Percentiles rank a stretch among this genome's conserved stretches.
Evolutionary conservation across 2,329 filamentous ascomycete genomes (phyloP).

Genomic region (Penicillium sp.): DNA sequence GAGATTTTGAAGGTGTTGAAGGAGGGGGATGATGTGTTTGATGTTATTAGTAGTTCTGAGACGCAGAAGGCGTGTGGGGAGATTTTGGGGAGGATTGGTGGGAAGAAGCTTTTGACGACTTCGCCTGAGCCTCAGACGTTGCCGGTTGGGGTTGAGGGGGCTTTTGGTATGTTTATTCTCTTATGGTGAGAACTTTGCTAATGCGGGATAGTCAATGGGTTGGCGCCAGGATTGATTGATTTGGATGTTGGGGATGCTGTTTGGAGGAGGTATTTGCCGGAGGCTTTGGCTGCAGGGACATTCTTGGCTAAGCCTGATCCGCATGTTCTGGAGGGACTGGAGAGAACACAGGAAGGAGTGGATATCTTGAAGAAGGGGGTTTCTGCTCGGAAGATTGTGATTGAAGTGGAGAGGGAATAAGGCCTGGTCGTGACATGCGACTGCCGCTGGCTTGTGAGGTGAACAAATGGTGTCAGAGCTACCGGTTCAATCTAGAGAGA

Average conservation of each 20-base stretch:
- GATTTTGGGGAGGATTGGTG: constrained; percentile 17
- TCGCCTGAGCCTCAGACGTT: not conserved
- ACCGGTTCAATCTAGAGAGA: no score
- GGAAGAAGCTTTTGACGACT: constrained; percentile 10
- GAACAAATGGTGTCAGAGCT: no score
- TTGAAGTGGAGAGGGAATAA: constrained; percentile 11
- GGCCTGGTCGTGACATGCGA: no score
- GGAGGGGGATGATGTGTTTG: constrained; percentile 13
- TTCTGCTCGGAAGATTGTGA: constrained; percentile 31
- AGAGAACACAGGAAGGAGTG: constrained; percentile 22
- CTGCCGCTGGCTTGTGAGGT: not conserved
- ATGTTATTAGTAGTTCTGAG: constrained; percentile 9
- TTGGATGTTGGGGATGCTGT: constrained; percentile 22
- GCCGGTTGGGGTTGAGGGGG: constrained; percentile 7
- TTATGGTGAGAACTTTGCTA: not conserved
- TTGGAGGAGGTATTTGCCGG: constrained; percentile 27
- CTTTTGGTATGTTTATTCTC: constrained; percentile 7
- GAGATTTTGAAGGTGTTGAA: constrained; percentile 27
- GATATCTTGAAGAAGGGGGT: constrained; percentile 26
- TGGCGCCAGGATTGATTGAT: constrained; percentile 3
- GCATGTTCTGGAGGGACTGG: constrained; percentile 24
- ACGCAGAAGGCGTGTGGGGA: constrained; percentile 13
- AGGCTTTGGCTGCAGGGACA: constrained; percentile 39
- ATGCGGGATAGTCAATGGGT: constrained; percentile 7
- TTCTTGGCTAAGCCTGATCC: constrained; percentile 35